Evolutionary conservation across 805 yeast species (phyloP), one percentile per base, ranked within the genome.

Genomic region (Suhomyces prunicola): DNA sequence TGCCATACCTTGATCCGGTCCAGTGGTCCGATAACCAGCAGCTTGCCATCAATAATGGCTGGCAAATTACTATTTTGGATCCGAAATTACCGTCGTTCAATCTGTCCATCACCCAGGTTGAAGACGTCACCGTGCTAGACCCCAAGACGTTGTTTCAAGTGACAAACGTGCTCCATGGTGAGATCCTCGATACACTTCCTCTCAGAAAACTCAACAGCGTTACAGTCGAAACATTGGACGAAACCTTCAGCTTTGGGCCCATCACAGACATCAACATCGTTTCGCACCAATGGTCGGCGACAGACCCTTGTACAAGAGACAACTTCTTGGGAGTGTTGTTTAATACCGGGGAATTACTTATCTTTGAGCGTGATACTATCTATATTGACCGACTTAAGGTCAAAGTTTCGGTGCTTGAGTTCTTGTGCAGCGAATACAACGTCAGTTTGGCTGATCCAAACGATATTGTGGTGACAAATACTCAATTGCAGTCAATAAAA

Each of bases 311-410:
- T n/a, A 58, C 66, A 3, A 63, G 68, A 41, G 69, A 69, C 45
- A 63, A 70, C 47, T 58, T 55, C 42, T 58, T 75, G 42, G 77
- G 71, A 0, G 70, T 72, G 1, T 56, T 75, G 27, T 66, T 67
- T 48, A 74, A 70, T 51, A 66, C 78, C 1, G 74, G 76, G 0
- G 80, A 75, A 50, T 58, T 74, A 12, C 49, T 74, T 36, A 52
- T 74, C 5, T 55, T 74, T 17, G 62, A 63, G 42, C 57, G 77
- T 47, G 60, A 63, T 7, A 58, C 64, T n/a, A 52, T 57, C 12
- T 63, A 59, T 27, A 48, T 59, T 4, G 64, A 60, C 36, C 62
- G 63, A 40, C 73, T 68, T 47, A 31, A 49, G 12, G 64, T 70
- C 3, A 60, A 57, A 42, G 53, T 61, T 33, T 65, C 65, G 23